Percentiles rank a stretch among this genome's conserved stretches.
These are phyloP conservation scores for Mycena filopes DNA, from an alignment of 768 basidiomycete species.

Conservation along the genomic window DNA sequence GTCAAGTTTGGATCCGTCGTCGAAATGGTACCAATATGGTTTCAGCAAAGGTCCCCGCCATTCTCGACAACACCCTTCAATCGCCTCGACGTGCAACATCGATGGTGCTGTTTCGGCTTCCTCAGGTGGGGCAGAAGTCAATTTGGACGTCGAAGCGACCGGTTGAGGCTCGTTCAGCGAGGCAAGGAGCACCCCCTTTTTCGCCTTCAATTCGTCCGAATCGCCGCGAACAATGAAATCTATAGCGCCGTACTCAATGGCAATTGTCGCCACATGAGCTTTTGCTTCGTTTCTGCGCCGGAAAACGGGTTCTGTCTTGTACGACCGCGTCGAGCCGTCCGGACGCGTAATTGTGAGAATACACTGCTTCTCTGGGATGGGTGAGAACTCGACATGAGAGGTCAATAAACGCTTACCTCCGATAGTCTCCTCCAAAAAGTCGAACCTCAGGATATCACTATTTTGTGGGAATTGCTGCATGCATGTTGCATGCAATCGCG, in stretches of 20 bases:
- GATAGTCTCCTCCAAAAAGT: conserved; percentile 55
- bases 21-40: conserved; percentile 64
- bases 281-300: conserved; percentile 64
- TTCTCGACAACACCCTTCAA: conserved; percentile 64
- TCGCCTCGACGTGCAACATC: conserved; percentile 45
- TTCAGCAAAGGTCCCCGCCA: conserved; percentile 64
- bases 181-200: conserved; percentile 47
- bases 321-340: conserved; percentile 60
- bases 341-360: conserved; percentile 70
- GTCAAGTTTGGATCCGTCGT: conserved; percentile 40
- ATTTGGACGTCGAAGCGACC: conserved; percentile 14
- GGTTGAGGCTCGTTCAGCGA: conserved; percentile 38
- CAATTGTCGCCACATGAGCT: conserved; percentile 59
- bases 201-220: conserved; percentile 45
- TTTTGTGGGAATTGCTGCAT: conserved; percentile 53
- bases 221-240: conserved; percentile 65
- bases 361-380: conserved; percentile 62
- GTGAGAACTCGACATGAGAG: conserved; percentile 1
- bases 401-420: conserved; percentile 43
- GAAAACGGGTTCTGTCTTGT: conserved; percentile 59
- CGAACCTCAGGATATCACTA: conserved; percentile 54
- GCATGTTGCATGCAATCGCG: conserved; percentile 54
- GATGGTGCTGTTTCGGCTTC: background rate
- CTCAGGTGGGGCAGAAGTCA: background rate
- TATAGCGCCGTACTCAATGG: conserved; percentile 68